A percentile compares a stretch with the other conserved stretches of the same genome.
These are phyloP conservation scores for Lanmaoa rubissima DNA, from an alignment of 768 basidiomycete species.

Conservation along the genomic window DNA sequence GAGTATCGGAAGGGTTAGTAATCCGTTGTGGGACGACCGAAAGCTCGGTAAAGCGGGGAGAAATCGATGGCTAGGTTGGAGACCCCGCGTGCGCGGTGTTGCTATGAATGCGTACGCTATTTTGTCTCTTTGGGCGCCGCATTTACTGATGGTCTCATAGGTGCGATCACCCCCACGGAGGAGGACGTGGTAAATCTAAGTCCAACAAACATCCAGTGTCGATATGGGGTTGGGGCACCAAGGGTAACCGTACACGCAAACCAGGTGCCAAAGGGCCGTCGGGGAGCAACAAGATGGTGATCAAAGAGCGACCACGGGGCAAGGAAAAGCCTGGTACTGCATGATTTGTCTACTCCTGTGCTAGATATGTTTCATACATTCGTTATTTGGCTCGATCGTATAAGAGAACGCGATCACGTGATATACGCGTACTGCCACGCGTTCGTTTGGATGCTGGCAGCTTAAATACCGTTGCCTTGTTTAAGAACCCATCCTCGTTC, in stretches of 20 bases:
- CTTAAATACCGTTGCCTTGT: conserved; percentile 25
- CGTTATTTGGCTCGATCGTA: conserved; percentile 8
- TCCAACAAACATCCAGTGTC: conserved; percentile 92
- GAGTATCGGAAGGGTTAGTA: conserved; percentile 90
- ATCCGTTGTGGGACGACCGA: conserved; percentile 82
- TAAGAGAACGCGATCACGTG: conserved; percentile 30
- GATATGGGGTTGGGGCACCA: conserved; percentile 89
- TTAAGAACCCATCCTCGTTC: neutral
- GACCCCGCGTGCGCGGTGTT: conserved; percentile 89
- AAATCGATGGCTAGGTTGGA: conserved; percentile 78
- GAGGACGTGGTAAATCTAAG: conserved; percentile 97
- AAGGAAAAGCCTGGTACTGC: conserved; percentile 39
- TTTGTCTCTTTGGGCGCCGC: neutral
- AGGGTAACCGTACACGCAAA: conserved; percentile 90
- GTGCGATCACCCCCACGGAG: conserved; percentile 92
- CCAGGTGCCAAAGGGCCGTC: conserved; percentile 74
- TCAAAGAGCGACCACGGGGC: conserved; percentile 82
- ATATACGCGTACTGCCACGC: conserved; percentile 26
- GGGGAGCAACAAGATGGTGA: conserved; percentile 79
- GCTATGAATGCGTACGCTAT: conserved; percentile 88
- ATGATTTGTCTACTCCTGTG: neutral
- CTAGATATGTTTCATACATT: neutral
- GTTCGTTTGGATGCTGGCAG: conserved; percentile 27
- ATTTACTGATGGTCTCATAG: conserved; percentile 37
- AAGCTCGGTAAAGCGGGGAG: conserved; percentile 91